These are phyloP conservation scores for Mesotaenium endlicherianum DNA, from an alignment of 139 green algal genomes.

Conservation along the genomic window DNA sequence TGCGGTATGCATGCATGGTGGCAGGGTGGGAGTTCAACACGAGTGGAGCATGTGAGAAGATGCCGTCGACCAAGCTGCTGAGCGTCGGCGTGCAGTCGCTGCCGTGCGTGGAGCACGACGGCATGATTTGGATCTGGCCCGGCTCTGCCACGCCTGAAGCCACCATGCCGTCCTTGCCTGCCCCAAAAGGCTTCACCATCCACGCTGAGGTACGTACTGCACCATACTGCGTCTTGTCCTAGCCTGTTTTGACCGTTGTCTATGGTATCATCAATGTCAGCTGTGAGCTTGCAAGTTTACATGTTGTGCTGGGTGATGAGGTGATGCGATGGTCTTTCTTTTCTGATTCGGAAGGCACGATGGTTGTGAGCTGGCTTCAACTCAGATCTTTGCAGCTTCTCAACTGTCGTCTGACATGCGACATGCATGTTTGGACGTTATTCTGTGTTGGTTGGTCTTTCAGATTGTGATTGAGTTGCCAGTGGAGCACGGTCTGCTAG, in stretches of 20 bases:
- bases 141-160: constrained; percentile 9
- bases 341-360: no score
- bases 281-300: no score
- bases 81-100: constrained; percentile 73
- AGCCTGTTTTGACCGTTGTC: no score
- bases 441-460: constrained; percentile 17
- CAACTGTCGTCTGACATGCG: no score
- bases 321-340: no score
- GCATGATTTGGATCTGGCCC: constrained; percentile 80
- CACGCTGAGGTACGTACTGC: constrained; percentile 71
- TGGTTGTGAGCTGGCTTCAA: no score
- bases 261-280: no score
- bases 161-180: constrained; percentile 56
- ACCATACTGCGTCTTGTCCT: no score
- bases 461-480: constrained; percentile 88
- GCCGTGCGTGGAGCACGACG: constrained; percentile 80
- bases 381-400: no score
- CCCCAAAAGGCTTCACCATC: constrained; percentile 72
- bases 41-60: constrained; percentile 80
- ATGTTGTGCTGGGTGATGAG: no score
- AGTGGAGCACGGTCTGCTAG: constrained; percentile 95
- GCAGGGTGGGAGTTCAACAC: constrained; percentile 82
- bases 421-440: no score
- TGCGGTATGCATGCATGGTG: neutral
- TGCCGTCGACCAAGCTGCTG: constrained; percentile 75